These are phyloP conservation scores for Aspergillus texensis DNA, from an alignment of 2,329 filamentous ascomycete genomes.

Conservation along the genomic window DNA sequence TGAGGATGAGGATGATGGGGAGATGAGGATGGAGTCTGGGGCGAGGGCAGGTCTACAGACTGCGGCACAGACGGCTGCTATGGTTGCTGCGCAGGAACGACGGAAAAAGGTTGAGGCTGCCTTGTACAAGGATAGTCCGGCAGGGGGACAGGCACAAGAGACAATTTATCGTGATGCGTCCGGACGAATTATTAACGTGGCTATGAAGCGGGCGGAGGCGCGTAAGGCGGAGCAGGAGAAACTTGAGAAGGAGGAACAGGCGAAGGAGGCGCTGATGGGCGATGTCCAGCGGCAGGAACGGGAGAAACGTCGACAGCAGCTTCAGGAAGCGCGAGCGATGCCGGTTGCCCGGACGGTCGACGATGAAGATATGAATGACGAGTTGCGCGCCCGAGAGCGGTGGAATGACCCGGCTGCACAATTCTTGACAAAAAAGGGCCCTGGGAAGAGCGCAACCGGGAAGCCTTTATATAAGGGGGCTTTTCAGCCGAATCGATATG, in stretches of 20 bases:
- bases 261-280: slow-evolving; percentile 73
- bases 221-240: slow-evolving; percentile 76
- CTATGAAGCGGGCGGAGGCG: slow-evolving; percentile 85
- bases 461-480: slow-evolving; percentile 76
- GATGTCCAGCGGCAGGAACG: slow-evolving; percentile 78
- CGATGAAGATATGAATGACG: slow-evolving; percentile 81
- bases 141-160: slow-evolving; percentile 62
- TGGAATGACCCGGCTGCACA: slow-evolving; percentile 95
- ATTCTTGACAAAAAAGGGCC: slow-evolving; percentile 64
- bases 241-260: slow-evolving; percentile 64
- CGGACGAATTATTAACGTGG: slow-evolving; percentile 89
- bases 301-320: slow-evolving; percentile 63
- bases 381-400: slow-evolving; percentile 72
- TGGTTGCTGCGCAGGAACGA: slow-evolving; percentile 67
- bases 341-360: slow-evolving; percentile 77
- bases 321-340: slow-evolving; percentile 83
- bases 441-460: slow-evolving; percentile 51
- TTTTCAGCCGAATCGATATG: slow-evolving; percentile 88
- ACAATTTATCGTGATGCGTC: slow-evolving; percentile 96
- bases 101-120: slow-evolving; percentile 51
- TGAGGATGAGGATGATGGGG: slow-evolving; percentile 32
- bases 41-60: slow-evolving; percentile 85
- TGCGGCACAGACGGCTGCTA: slow-evolving; percentile 73
- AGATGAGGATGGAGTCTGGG: slow-evolving; percentile 79
- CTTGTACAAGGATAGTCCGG: slow-evolving; percentile 40